Conservation (phyloP, 768 basidiomycete genomes). For the Mycena leptocephala region DNA sequence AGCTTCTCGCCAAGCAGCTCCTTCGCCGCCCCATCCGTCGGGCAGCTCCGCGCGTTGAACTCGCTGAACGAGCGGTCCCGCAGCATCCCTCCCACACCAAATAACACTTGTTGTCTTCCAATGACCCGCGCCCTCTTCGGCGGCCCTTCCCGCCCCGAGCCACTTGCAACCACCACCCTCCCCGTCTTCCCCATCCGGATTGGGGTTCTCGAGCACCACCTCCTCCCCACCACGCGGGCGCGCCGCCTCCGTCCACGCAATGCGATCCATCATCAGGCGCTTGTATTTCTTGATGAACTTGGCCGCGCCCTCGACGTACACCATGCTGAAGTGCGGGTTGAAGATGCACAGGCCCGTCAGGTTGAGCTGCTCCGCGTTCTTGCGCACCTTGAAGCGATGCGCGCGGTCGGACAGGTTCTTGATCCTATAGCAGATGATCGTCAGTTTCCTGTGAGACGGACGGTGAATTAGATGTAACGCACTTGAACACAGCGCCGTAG, state of each 20-base stretch:
- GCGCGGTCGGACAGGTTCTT: slow-evolving; percentile 91
- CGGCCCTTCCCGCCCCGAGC: slow-evolving; percentile 42
- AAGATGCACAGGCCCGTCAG: slow-evolving; percentile 93
- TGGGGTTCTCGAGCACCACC: slow-evolving; percentile 73
- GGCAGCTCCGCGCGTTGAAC: slow-evolving; percentile 87
- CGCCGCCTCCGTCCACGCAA: slow-evolving; percentile 95
- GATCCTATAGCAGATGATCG: slow-evolving; percentile 66
- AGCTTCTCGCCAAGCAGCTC: slow-evolving; percentile 89
- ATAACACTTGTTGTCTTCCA: slow-evolving; percentile 92
- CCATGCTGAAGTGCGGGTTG: slow-evolving; percentile 90
- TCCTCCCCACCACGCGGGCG: slow-evolving; percentile 84
- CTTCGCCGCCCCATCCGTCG: slow-evolving; percentile 89
- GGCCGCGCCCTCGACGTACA: slow-evolving; percentile 93
- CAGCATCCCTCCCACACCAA: slow-evolving; percentile 95
- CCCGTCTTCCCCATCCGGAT: slow-evolving; percentile 53
- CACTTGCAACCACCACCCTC: slow-evolving; percentile 47
- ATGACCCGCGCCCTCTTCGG: slow-evolving; percentile 57
- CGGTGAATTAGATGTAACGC: slow-evolving; percentile 48
- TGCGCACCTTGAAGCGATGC: slow-evolving; percentile 96
- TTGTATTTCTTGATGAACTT: slow-evolving; percentile 93
- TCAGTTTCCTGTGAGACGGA: neutral
- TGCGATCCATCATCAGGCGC: slow-evolving; percentile 87
- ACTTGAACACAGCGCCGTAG: slow-evolving; percentile 94
- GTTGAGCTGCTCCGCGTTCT: slow-evolving; percentile 94
- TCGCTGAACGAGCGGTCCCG: slow-evolving; percentile 88